Evolutionary conservation across 2,329 filamentous ascomycete genomes (phyloP).

Genomic region (Harringtonia lauricola): DNA sequence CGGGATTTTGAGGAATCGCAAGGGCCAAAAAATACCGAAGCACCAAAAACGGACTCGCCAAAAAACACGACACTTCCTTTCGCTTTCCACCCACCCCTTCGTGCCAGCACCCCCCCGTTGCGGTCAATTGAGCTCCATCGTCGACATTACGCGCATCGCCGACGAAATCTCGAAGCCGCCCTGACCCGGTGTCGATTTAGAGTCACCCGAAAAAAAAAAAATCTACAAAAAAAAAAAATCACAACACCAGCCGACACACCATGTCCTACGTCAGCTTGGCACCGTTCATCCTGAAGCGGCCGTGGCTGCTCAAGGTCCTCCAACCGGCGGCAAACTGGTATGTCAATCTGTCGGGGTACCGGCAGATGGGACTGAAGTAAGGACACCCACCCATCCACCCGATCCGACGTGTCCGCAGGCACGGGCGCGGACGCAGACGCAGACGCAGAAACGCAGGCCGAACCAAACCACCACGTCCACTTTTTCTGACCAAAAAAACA

Average conservation of each 20-base stretch:
- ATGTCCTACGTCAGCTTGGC: constrained; percentile 63
- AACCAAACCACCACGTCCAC: too few relatives aligned
- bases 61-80: neutral
- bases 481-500: constrained; percentile 28
- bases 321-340: constrained; percentile 84
- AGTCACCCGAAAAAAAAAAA: too few relatives aligned
- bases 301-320: constrained; percentile 73
- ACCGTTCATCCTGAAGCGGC: constrained; percentile 69
- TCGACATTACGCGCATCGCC: neutral
- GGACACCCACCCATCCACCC: too few relatives aligned
- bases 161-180: neutral
- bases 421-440: neutral
- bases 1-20: constrained; percentile 14
- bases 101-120: neutral
- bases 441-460: neutral
- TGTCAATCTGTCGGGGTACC: constrained; percentile 57
- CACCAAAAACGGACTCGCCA: too few relatives aligned
- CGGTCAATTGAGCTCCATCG: constrained; percentile 2
- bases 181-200: neutral
- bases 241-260: neutral
- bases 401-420: too few relatives aligned
- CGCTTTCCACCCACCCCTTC: neutral
- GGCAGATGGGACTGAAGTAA: constrained; percentile 14
- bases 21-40: neutral
- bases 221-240: too few relatives aligned